phyloP scores from a whole-genome alignment of 2,329 filamentous ascomycete genomes.

The Cytospora schulzeri region DNA sequence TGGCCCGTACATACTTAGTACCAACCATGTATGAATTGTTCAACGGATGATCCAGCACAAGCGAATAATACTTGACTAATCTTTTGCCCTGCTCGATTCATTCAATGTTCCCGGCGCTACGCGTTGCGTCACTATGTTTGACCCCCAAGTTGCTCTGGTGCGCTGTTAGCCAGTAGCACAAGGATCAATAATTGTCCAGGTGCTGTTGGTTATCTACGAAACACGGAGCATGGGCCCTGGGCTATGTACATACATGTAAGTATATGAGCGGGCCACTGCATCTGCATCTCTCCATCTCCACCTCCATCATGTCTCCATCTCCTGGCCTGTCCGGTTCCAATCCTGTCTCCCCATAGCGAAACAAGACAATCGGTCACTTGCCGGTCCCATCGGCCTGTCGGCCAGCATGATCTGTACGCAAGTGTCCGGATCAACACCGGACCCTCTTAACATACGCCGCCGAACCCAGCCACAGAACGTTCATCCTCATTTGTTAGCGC shows the following conservation, averaged over 20 bases:
- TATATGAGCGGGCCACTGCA: too few relatives aligned
- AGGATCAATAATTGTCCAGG: not conserved
- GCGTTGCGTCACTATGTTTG: not conserved
- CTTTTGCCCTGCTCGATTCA: not conserved
- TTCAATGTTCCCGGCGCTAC: not conserved
- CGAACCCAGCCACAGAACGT: not conserved
- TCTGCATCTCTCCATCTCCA: too few relatives aligned
- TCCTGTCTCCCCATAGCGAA: not conserved
- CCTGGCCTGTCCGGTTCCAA: not conserved
- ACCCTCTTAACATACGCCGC: not conserved
- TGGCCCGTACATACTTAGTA: not conserved
- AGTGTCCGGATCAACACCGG: not conserved
- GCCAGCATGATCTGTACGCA: not conserved
- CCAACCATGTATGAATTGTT: not conserved
- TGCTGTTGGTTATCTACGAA: not conserved
- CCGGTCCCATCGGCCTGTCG: not conserved
- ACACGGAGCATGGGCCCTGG: not conserved
- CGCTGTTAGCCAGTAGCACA: not conserved
- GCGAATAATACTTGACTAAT: not conserved
- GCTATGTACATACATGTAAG: not conserved
- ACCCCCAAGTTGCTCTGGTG: not conserved
- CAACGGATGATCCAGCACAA: not conserved
- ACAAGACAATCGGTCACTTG: not conserved
- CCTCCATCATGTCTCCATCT: too few relatives aligned
- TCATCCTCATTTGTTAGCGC: not conserved